Base-by-base conservation (phyloP, 108 stramenopile genomes). In the Seminavis robusta region DNA sequence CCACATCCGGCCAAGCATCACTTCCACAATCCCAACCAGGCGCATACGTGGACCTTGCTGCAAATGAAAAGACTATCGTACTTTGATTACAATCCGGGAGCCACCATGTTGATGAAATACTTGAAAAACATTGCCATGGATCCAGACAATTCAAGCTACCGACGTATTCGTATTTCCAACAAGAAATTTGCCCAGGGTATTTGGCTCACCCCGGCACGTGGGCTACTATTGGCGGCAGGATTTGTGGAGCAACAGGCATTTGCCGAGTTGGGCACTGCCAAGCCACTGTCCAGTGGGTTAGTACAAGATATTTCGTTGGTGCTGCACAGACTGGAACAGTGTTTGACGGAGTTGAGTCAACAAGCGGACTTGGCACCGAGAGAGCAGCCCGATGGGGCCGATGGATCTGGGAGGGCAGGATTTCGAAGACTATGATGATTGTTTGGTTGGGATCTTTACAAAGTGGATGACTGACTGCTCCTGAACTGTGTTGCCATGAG, bases 401-500 rank as follows among this genome's bases (percentile, higher is more conserved):
- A 84, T 73, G 86, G 82, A 4, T 83, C 60, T 59, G 86, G 86
- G 17, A 42, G 80, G 34, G 81, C 79, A 3, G 71, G 67, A 9
- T 75, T 55, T 57, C 65, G 78, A n/a, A n/a, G n/a, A n/a, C n/a
- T n/a, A n/a, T n/a, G n/a, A n/a, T n/a, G n/a, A n/a, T n/a, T n/a
- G n/a, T n/a, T n/a, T n/a, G n/a, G n/a, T n/a, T n/a, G n/a, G n/a
- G n/a, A n/a, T n/a, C n/a, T n/a, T n/a, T n/a, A n/a, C n/a, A n/a
- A n/a, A n/a, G n/a, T n/a, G n/a, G n/a, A n/a, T n/a, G n/a, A n/a
- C n/a, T n/a, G n/a, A n/a, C n/a, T n/a, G n/a, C n/a, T n/a, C n/a
- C n/a, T n/a, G n/a, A n/a, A n/a, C n/a, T n/a, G n/a, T n/a, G n/a
- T n/a, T n/a, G n/a, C n/a, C n/a, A n/a, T n/a, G n/a, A n/a, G n/a